Conservation (phyloP, 2,329 filamentous ascomycete species). For the Exutisphaerella laricina region DNA sequence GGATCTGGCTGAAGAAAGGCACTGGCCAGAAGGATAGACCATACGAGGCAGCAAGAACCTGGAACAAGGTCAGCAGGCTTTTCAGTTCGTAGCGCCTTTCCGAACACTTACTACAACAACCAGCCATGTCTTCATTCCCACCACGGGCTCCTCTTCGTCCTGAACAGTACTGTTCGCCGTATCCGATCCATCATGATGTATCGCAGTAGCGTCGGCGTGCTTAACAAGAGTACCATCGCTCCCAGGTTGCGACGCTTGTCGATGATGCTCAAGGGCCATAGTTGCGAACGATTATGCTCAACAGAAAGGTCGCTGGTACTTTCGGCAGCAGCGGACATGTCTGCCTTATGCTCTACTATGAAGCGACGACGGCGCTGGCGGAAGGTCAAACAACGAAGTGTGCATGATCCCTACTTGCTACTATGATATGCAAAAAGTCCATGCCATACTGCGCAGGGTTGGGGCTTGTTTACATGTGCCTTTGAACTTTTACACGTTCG, state of each 20-base stretch:
- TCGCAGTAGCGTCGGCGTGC: background rate
- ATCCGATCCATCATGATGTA: constrained; percentile 1
- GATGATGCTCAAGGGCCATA: too few species aligned
- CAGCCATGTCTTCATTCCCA: constrained; percentile 10
- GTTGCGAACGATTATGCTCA: too few species aligned
- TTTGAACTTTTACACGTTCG: too few species aligned
- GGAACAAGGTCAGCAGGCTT: background rate
- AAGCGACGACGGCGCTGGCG: too few species aligned
- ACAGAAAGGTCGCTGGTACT: too few species aligned
- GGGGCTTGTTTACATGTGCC: too few species aligned
- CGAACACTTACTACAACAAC: constrained; percentile 6
- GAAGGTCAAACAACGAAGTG: too few species aligned
- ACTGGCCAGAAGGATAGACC: constrained; percentile 11
- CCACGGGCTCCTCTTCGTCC: constrained; percentile 5
- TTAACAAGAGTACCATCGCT: background rate
- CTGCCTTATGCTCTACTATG: too few species aligned
- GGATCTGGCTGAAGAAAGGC: constrained; percentile 9
- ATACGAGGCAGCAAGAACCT: constrained; percentile 8
- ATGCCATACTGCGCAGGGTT: too few species aligned
- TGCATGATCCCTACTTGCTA: too few species aligned
- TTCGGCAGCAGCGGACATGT: too few species aligned
- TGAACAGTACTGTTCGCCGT: background rate
- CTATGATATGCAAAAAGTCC: too few species aligned
- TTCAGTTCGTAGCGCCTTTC: background rate
- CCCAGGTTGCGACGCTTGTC: background rate